Conservation (phyloP, 2,329 filamentous ascomycete species). For the Exophiala calicioides region DNA sequence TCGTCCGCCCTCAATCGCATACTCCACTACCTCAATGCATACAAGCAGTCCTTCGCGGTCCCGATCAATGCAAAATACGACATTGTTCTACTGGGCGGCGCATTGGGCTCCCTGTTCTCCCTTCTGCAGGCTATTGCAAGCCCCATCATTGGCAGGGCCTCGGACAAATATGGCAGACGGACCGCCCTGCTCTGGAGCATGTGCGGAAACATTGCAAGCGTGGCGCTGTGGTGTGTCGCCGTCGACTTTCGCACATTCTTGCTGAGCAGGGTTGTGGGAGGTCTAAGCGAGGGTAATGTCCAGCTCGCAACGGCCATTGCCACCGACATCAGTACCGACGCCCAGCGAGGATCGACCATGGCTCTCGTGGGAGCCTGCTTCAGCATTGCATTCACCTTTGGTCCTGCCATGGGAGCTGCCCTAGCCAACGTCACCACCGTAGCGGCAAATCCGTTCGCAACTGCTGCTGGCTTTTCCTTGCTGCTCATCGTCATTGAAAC, state of each 20-base stretch:
- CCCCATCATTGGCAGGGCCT: slow-evolving; percentile 84
- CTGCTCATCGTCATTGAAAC: slow-evolving; percentile 85
- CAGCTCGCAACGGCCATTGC: slow-evolving; percentile 96
- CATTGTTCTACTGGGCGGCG: slow-evolving; percentile 91
- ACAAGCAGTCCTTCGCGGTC: slow-evolving; percentile 88
- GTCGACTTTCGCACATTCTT: slow-evolving; percentile 95
- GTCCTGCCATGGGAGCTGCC: slow-evolving; percentile 85
- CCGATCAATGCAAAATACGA: slow-evolving; percentile 97
- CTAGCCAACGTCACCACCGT: slow-evolving; percentile 76
- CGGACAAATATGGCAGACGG: slow-evolving; percentile 83
- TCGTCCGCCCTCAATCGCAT: slow-evolving; percentile 75
- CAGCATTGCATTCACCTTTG: slow-evolving; percentile 95
- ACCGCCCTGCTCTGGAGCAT: slow-evolving; percentile 88
- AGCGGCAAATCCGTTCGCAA: slow-evolving; percentile 87
- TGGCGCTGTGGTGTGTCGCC: slow-evolving; percentile 90
- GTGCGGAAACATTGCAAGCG: slow-evolving; percentile 87
- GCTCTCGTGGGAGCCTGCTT: slow-evolving; percentile 95
- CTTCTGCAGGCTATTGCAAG: slow-evolving; percentile 90
- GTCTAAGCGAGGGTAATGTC: slow-evolving; percentile 93
- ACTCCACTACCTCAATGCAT: slow-evolving; percentile 81
- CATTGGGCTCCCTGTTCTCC: slow-evolving; percentile 89
- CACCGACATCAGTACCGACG: slow-evolving; percentile 88
- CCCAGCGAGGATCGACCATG: slow-evolving; percentile 85
- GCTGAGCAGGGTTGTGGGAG: slow-evolving; percentile 87
- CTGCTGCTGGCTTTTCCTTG: slow-evolving; percentile 84